Percentiles rank a stretch among this genome's conserved stretches.
phyloP scores from a whole-genome alignment of 2,329 filamentous ascomycete species.

The Alternaria sp. region DNA sequence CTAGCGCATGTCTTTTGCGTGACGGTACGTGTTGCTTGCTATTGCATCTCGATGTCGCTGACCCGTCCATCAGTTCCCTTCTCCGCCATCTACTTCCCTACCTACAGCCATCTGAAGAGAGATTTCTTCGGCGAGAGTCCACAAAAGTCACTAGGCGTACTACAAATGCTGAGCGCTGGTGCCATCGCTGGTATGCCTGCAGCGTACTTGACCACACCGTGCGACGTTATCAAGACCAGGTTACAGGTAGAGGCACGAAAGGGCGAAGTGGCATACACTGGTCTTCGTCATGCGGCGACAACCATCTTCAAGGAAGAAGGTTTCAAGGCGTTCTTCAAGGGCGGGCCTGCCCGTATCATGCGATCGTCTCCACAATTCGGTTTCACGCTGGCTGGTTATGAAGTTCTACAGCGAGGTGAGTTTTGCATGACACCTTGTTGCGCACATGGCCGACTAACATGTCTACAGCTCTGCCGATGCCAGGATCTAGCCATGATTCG shows the following conservation, averaged over 20 bases:
- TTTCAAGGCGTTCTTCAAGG: slow-evolving; percentile 98
- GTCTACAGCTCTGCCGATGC: slow-evolving; percentile 72
- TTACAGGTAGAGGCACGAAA: slow-evolving; percentile 97
- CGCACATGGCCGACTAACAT: background rate
- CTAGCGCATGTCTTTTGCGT: slow-evolving; percentile 89
- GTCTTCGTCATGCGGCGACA: slow-evolving; percentile 81
- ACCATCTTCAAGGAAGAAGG: slow-evolving; percentile 92
- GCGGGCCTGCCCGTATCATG: slow-evolving; percentile 91
- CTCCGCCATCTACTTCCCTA: slow-evolving; percentile 98
- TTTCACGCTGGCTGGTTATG: slow-evolving; percentile 95
- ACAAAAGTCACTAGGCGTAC: slow-evolving; percentile 85
- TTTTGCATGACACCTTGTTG: background rate
- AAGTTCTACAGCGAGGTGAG: slow-evolving; percentile 76
- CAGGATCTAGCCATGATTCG: slow-evolving; percentile 67
- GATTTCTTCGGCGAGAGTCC: slow-evolving; percentile 91
- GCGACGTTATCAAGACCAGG: slow-evolving; percentile 98
- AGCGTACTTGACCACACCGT: slow-evolving; percentile 91
- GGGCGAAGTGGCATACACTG: slow-evolving; percentile 87
- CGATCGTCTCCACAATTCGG: slow-evolving; percentile 97
- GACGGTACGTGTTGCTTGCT: slow-evolving; percentile 61
- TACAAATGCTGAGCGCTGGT: slow-evolving; percentile 92
- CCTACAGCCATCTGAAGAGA: slow-evolving; percentile 92
- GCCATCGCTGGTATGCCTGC: slow-evolving; percentile 74
- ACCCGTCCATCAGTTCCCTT: slow-evolving; percentile 73
- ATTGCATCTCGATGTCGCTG: slow-evolving; percentile 1